Conservation (phyloP, 2,329 filamentous ascomycete genomes). For the Exophiala viscosa region DNA sequence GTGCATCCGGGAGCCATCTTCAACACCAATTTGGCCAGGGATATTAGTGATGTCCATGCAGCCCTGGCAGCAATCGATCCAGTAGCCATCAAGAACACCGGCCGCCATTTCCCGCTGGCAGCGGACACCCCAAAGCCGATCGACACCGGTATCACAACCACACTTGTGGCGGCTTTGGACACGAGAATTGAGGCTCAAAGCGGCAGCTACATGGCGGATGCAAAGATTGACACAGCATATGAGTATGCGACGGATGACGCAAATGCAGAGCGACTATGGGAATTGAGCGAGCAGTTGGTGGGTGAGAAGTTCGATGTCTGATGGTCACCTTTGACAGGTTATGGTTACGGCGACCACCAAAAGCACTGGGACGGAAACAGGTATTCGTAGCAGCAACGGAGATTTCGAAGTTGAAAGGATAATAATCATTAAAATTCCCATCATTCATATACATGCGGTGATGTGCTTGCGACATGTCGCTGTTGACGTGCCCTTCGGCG, state of each 20-base stretch:
- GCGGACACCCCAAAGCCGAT: constrained; percentile 33
- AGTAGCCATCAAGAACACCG: constrained; percentile 18
- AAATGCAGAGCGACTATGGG: constrained; percentile 33
- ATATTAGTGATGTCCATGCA: constrained; percentile 5
- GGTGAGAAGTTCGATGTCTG: constrained; percentile 30
- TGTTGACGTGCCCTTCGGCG: too few relatives aligned
- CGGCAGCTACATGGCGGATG: constrained; percentile 36
- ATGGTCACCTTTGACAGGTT: not conserved
- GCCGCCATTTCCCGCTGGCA: constrained; percentile 7
- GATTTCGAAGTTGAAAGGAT: too few relatives aligned
- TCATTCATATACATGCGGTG: too few relatives aligned
- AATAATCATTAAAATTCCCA: too few relatives aligned
- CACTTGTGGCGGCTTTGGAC: constrained; percentile 44
- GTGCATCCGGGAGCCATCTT: constrained; percentile 39
- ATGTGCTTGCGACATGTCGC: too few relatives aligned
- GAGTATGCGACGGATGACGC: constrained; percentile 31
- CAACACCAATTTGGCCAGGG: constrained; percentile 6
- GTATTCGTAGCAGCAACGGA: too few relatives aligned
- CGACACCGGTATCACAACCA: constrained; percentile 44
- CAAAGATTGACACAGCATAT: constrained; percentile 31
- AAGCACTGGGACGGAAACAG: too few relatives aligned
- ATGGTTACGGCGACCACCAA: not conserved
- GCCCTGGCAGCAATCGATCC: constrained; percentile 9
- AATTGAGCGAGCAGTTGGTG: constrained; percentile 32
- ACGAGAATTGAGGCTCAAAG: constrained; percentile 34